Base-by-base conservation (phyloP, 78 protist genomes). In the Ministeria vibrans region DNA sequence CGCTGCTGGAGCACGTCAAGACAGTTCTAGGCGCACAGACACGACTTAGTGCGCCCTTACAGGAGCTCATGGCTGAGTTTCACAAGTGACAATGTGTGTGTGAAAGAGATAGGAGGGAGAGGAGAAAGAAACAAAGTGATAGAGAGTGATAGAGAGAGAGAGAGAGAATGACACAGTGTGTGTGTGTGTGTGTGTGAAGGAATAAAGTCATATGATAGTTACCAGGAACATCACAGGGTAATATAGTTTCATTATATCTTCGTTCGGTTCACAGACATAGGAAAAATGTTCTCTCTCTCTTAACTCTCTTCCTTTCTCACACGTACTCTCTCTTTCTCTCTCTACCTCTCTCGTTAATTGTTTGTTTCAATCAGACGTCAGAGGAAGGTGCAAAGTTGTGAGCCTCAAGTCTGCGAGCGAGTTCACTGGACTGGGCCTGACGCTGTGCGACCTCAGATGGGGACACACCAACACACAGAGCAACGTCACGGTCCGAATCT, bases 401-500 rank as follows among this genome's bases (percentile, higher is more conserved):
- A n/a, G n/a, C n/a, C n/a, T n/a, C n/a, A n/a, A n/a, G n/a, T n/a
- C n/a, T n/a, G n/a, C n/a, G n/a, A n/a, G n/a, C n/a, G n/a, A n/a
- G n/a, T n/a, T n/a, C n/a, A n/a, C n/a, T n/a, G n/a, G n/a, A n/a
- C n/a, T n/a, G n/a, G n/a, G n/a, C n/a, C n/a, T n/a, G n/a, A n/a
- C n/a, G n/a, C n/a, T n/a, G n/a, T n/a, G n/a, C n/a, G n/a, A n/a
- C n/a, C n/a, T n/a, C n/a, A n/a, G n/a, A n/a, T n/a, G n/a, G n/a
- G n/a, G n/a, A n/a, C n/a, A n/a, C n/a, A n/a, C n/a, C n/a, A n/a
- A 27, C 62, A 11, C 44, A 55, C 39, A 25, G 27, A 20, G 46
- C 72, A 0, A 85, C 89, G 74, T 86, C 83, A 41, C 89, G 84
- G 73, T 86, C 89, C 44, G 6, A 1, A 20, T 42, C 49, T 42